Evolutionary conservation across 306 rosid genomes (phyloP), one percentile per base, ranked within the genome.

Genomic region (Trifolium subterraneum): DNA sequence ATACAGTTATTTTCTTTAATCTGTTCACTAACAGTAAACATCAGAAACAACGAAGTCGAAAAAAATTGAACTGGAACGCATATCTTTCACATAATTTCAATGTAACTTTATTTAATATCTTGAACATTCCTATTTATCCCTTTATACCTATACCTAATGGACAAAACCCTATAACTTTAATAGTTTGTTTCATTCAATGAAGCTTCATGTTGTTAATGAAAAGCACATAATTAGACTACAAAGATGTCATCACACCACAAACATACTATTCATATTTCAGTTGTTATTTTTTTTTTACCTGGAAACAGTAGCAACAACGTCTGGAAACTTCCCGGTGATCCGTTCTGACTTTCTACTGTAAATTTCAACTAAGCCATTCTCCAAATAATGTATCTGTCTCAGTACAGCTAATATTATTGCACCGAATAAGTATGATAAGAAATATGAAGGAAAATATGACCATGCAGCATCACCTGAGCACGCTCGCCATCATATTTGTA

Each of bases 311-410:
- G 83, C 82, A 41, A 83, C 86, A 81, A 93, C 93, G 64, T 93
- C 98, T 69, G 96, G 98, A 65, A 80, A 90, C 81, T 93, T 93
- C 76, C 88, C 96, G 52, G 97, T 93, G 79, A 86, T 93, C 71
- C 93, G 79, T 68, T 93, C 97, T 33, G 93, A 88, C 81, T 90
- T 85, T 87, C 98, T 87, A 81, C 98, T 93, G 78, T 90, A 90
- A 67, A 93, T 77, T 86, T 93, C 98, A 71, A 93, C 97, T 1
- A 80, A 75, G 72, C 89, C 93, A 79, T 88, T 75, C 51, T 86
- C 98, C 98, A 90, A 27, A 77, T 85, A 90, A 86, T 93, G 97
- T 81, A 90, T 86, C 97, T 90, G 86, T 42, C n/a, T 2, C 48
- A 3, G 12, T 11, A 42, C 4, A 11, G 48, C 1, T 11, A 11